These are phyloP conservation scores for Fusarium anguioides DNA, from an alignment of 2,329 filamentous ascomycete species.

Conservation along the genomic window DNA sequence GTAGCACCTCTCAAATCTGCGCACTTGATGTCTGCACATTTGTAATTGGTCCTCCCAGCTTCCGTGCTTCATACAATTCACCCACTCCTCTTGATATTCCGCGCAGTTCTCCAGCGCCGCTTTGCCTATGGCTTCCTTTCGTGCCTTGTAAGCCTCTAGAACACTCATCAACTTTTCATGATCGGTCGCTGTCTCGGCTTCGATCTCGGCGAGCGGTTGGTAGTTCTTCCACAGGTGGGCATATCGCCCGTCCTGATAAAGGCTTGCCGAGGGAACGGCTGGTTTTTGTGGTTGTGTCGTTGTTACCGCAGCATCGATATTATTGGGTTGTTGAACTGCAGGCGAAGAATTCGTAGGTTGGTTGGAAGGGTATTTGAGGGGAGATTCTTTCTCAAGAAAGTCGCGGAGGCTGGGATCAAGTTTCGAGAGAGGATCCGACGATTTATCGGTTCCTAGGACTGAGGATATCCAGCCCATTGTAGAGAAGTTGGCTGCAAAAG, in stretches of 20 bases:
- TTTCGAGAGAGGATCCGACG: conserved; percentile 71
- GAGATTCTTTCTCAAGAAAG: conserved; percentile 85
- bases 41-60: conserved; percentile 75
- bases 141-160: conserved; percentile 84
- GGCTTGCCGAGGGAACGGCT: conserved; percentile 60
- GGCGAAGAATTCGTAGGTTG: conserved; percentile 35
- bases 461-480: conserved; percentile 69
- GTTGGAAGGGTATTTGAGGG: conserved; percentile 70
- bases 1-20: conserved; percentile 86
- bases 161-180: conserved; percentile 85
- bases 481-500: not conserved
- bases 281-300: conserved; percentile 32
- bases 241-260: conserved; percentile 71
- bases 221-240: conserved; percentile 96
- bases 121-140: conserved; percentile 79
- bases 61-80: conserved; percentile 82
- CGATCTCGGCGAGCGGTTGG: conserved; percentile 75
- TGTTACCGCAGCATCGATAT: conserved; percentile 30
- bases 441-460: conserved; percentile 61
- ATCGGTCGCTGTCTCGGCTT: conserved; percentile 76
- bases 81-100: conserved; percentile 84
- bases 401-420: conserved; percentile 86
- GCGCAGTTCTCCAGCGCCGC: conserved; percentile 95
- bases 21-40: conserved; percentile 83
- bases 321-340: conserved; percentile 11